Evolutionary conservation across 352 stramenopile species (phyloP), one percentile per base, ranked within the genome.

Genomic region (Blastocystis sp.): DNA sequence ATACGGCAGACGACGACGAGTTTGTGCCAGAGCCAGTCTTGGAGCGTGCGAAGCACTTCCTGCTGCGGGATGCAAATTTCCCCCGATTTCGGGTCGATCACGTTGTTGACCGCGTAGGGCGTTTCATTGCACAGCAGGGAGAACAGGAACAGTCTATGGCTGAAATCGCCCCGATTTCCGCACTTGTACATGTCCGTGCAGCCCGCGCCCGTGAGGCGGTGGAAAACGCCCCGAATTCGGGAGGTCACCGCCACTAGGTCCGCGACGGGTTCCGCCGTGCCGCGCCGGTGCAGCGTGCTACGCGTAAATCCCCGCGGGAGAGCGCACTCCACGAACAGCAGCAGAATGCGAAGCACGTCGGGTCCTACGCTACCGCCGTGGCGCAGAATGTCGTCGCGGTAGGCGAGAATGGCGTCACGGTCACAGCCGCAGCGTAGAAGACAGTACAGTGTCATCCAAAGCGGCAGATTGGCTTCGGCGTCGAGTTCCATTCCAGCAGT

Each of bases 11-110:
- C 43, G 21, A 43, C 28, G 14, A 81, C 9, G 19, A 81, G 43
- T 38, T 81, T 81, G 19, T 81, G 71, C 71, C 71, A 81, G 9
- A 81, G 45, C 71, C 71, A 81, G 48, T 81, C 71, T 38, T 81
- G 71, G 28, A 81, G 17, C 7, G 71, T 81, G 3, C 24, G 40
- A 3, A 81, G 71, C 19, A 60, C 52, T 64, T 81, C 71, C 21
- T 65, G 43, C 43, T 81, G 71, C 10, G 71, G 71, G 7, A 81
- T 64, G 3, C 14, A 54, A 6, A 43, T 54, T 43, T 81, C 57
- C 17, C 71, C 71, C 2, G 71, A 54, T 11, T n/a, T 63, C 19
- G 43, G 48, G 54, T 64, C 2, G 10, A 59, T 68, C 28, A 81
- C 45, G 7, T 21, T 21, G 21, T n/a, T 66, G 0, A 54, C 38